Evolutionary conservation across 805 yeast species (phyloP).

Genomic region (Barnettozyma vustinii): DNA sequence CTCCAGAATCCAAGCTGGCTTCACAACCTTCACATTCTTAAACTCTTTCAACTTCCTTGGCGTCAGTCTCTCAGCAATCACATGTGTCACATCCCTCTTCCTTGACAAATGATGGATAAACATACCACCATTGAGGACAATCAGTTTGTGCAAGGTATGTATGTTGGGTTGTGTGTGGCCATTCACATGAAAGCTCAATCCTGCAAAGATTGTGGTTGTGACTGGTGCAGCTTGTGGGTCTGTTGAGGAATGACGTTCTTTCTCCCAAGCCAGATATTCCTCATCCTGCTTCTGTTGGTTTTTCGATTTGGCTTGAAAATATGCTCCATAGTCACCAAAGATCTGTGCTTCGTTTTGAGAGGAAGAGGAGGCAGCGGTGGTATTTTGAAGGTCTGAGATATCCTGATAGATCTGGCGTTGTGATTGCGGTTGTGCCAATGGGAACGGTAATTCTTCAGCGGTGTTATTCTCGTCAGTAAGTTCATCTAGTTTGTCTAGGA

Average conservation of each 20-base stretch:
- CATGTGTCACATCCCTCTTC: constrained; percentile 77
- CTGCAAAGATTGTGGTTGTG: constrained; percentile 42
- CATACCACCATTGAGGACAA: constrained; percentile 75
- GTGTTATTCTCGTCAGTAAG: background rate
- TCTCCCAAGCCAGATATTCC: constrained; percentile 45
- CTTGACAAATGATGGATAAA: constrained; percentile 63
- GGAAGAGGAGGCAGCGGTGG: background rate
- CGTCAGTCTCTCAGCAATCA: constrained; percentile 73
- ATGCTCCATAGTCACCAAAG: constrained; percentile 66
- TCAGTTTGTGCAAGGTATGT: constrained; percentile 60
- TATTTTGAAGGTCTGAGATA: background rate
- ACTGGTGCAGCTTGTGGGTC: background rate
- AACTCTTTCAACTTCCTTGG: constrained; percentile 68
- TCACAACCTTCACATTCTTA: constrained; percentile 65
- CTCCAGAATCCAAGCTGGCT: constrained; percentile 77
- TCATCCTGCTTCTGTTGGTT: constrained; percentile 60
- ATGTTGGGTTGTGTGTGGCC: constrained; percentile 87
- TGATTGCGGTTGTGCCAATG: constrained; percentile 6
- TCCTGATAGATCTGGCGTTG: background rate
- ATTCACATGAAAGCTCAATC: constrained; percentile 72
- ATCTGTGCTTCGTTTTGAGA: background rate
- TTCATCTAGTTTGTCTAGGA: background rate
- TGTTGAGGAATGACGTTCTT: constrained; percentile 26
- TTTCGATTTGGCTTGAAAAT: constrained; percentile 52
- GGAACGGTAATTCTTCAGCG: constrained; percentile 3